Conservation (phyloP, 2,329 filamentous ascomycete species). For the Dactylonectria macrodidyma region DNA sequence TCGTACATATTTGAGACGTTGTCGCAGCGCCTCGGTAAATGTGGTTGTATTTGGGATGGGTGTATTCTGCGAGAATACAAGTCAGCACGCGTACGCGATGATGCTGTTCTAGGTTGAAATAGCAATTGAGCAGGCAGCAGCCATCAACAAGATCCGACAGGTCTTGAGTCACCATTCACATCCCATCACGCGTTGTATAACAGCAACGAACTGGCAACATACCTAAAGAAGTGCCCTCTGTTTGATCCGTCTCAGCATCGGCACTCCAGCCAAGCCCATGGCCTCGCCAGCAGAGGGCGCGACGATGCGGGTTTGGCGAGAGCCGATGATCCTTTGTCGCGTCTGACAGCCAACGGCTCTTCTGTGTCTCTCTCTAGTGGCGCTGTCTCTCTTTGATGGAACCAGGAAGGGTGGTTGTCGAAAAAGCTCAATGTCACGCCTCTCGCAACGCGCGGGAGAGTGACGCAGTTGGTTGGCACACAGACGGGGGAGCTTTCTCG, state of each 20-base stretch:
- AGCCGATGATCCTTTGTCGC: slow-evolving; percentile 5
- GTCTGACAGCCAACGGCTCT: not conserved
- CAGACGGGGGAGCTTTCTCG: slow-evolving; percentile 4
- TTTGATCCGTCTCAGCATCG: slow-evolving; percentile 50
- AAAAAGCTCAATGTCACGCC: slow-evolving; percentile 19
- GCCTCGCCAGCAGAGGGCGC: slow-evolving; percentile 44
- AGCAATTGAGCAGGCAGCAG: slow-evolving; percentile 16
- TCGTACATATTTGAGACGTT: slow-evolving; percentile 53
- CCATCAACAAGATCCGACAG: not conserved
- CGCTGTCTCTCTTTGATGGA: slow-evolving; percentile 29
- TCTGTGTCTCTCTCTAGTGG: slow-evolving; percentile 16
- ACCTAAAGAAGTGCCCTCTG: slow-evolving; percentile 50
- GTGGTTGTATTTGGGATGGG: slow-evolving; percentile 18
- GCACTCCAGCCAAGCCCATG: slow-evolving; percentile 53
- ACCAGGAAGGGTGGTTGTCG: slow-evolving; percentile 2
- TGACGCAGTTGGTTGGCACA: slow-evolving; percentile 47
- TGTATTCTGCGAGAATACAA: slow-evolving; percentile 23
- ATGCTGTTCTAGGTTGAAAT: slow-evolving; percentile 6
- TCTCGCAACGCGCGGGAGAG: slow-evolving; percentile 29
- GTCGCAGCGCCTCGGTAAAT: slow-evolving; percentile 6
- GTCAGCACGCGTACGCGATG: slow-evolving; percentile 31
- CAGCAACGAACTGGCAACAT: slow-evolving; percentile 24
- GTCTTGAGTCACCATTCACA: not conserved
- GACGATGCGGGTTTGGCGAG: slow-evolving; percentile 31
- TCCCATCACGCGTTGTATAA: slow-evolving; percentile 17